Conservation (phyloP, 345 rosid species). For the Gossypium mustelinum region DNA sequence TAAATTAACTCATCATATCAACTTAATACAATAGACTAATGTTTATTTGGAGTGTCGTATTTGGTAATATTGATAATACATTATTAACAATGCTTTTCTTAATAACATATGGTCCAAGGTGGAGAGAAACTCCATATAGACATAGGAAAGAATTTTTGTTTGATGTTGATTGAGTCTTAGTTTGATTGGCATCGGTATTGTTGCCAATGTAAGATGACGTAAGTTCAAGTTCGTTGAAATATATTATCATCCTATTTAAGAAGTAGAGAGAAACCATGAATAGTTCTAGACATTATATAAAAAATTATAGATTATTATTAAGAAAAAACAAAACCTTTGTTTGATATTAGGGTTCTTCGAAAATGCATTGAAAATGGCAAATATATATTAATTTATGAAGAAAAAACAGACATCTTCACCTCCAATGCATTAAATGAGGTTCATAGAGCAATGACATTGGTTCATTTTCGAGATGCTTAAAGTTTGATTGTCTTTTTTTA, state of each 20-base stretch:
- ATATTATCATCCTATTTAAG: no score
- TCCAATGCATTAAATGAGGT: slow-evolving; percentile 47
- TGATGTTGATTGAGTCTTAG: no score
- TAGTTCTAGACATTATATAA: no score
- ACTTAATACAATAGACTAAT: no score
- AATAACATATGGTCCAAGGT: background rate
- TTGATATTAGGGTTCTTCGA: background rate
- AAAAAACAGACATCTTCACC: slow-evolving; percentile 54
- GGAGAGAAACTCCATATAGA: background rate
- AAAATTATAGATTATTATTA: no score
- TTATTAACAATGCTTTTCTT: background rate
- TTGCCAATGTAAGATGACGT: no score
- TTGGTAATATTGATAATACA: background rate
- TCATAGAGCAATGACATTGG: slow-evolving; percentile 26
- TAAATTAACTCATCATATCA: no score
- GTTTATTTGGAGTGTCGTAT: background rate
- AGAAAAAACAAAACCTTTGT: background rate
- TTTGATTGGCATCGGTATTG: no score
- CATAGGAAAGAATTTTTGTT: background rate
- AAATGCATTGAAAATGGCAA: background rate
- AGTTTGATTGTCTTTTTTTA: background rate
- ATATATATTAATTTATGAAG: slow-evolving; percentile 10
- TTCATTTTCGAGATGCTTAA: slow-evolving; percentile 39
- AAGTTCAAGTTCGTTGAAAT: no score
- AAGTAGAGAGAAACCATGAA: rapidly evolving